phyloP scores from a whole-genome alignment of 208 protist species.

The Leishmania tropica region DNA sequence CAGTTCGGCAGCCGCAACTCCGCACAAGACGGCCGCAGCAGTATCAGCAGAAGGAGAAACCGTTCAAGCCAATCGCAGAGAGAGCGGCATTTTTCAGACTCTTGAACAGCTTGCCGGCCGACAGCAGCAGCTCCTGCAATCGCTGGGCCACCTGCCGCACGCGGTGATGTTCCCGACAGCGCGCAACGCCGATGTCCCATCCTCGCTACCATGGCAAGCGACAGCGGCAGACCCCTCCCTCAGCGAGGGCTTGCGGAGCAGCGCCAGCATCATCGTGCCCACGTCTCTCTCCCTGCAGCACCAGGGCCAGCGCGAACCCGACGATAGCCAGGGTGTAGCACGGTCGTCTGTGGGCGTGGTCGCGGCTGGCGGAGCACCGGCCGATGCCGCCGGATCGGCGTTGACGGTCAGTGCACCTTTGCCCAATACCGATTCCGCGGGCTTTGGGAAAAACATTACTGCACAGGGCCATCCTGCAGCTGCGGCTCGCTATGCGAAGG shows the following conservation, averaged over 20 bases:
- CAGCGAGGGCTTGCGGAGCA: background rate
- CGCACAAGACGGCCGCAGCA: background rate
- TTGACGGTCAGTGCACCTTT: background rate
- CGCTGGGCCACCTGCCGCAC: background rate
- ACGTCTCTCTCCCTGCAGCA: background rate
- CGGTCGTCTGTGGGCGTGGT: background rate
- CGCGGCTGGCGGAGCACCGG: background rate
- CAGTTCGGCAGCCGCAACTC: background rate
- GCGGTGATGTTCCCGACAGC: background rate
- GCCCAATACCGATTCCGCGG: too few relatives aligned
- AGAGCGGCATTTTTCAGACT: slow-evolving; percentile 8
- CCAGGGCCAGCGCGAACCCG: slow-evolving; percentile 1
- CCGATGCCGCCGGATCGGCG: background rate
- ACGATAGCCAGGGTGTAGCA: background rate
- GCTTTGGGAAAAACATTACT: background rate
- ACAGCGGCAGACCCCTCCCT: background rate
- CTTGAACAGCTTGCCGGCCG: slow-evolving; percentile 26
- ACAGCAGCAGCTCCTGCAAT: slow-evolving; percentile 24
- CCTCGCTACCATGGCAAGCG: background rate
- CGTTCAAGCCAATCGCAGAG: background rate
- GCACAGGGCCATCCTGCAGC: background rate
- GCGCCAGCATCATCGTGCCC: background rate
- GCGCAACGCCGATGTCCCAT: background rate
- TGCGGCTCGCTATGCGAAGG: background rate
- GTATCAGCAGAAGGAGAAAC: background rate